Evolutionary conservation across 345 rosid species (phyloP).

Genomic region (Erysimum cheiranthoides): DNA sequence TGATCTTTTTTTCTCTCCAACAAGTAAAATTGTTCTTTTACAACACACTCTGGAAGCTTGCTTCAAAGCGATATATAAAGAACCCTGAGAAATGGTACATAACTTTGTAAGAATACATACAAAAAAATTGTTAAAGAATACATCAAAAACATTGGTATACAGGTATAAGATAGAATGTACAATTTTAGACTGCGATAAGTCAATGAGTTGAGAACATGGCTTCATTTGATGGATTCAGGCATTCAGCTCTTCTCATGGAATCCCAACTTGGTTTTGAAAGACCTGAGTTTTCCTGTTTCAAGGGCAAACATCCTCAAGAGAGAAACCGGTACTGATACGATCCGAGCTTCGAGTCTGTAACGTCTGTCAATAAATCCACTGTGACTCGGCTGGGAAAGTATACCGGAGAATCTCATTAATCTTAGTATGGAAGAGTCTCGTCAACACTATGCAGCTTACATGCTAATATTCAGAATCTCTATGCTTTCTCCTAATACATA

Average conservation of each 20-base stretch:
- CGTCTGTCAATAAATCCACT: background rate
- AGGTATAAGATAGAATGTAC: conserved; percentile 28
- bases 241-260: conserved; percentile 7
- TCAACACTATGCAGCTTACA: background rate
- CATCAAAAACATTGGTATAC: conserved; percentile 24
- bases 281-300: background rate
- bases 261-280: conserved; percentile 2
- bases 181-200: background rate
- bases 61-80: background rate
- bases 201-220: conserved; percentile 17
- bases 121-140: conserved; percentile 17
- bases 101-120: conserved; percentile 26
- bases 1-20: background rate
- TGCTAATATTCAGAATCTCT: background rate
- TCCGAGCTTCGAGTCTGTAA: conserved; percentile 22
- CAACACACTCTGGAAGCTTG: conserved; percentile 8
- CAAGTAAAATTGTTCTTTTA: background rate
- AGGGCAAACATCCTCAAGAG: conserved; percentile 11
- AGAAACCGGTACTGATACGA: background rate
- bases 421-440: too few relatives aligned
- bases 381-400: too few relatives aligned
- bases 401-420: too few relatives aligned
- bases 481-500: conserved; percentile 1
- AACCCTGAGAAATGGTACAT: conserved; percentile 4
- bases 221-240: conserved; percentile 4